Conservation (phyloP, 1,139 yeast species). For the Pichia terricola region DNA sequence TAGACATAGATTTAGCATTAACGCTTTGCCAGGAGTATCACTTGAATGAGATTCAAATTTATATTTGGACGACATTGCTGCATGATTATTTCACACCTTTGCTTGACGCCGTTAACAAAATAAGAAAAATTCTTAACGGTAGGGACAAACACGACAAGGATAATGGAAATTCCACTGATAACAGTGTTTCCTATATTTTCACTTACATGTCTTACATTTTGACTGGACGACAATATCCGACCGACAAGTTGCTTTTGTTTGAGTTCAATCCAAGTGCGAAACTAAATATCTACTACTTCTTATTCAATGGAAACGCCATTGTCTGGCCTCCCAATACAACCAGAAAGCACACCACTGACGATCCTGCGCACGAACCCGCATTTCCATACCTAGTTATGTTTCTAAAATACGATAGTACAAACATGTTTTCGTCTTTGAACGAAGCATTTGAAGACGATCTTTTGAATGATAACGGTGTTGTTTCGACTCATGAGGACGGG, state of each 20-base stretch:
- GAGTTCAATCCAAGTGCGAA: slow-evolving; percentile 32
- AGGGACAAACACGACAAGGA: background rate
- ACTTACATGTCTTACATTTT: slow-evolving; percentile 60
- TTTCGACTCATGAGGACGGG: slow-evolving; percentile 17
- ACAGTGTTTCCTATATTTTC: slow-evolving; percentile 33
- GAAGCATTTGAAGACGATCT: slow-evolving; percentile 72
- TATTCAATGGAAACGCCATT: slow-evolving; percentile 44
- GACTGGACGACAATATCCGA: slow-evolving; percentile 74
- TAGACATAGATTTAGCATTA: slow-evolving; percentile 68
- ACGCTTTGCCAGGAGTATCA: slow-evolving; percentile 45
- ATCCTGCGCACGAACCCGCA: slow-evolving; percentile 30
- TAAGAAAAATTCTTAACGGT: slow-evolving; percentile 20
- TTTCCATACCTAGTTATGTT: slow-evolving; percentile 53
- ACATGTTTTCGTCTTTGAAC: slow-evolving; percentile 55
- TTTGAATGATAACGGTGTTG: slow-evolving; percentile 42
- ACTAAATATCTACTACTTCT: slow-evolving; percentile 37
- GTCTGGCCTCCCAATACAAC: slow-evolving; percentile 36
- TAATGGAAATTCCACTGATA: slow-evolving; percentile 6
- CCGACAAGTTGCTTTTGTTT: slow-evolving; percentile 38
- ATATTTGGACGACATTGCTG: slow-evolving; percentile 58
- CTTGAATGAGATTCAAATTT: slow-evolving; percentile 51
- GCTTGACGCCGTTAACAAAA: slow-evolving; percentile 40
- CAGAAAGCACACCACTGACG: slow-evolving; percentile 22
- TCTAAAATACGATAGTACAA: slow-evolving; percentile 42
- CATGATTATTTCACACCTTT: slow-evolving; percentile 64